Conservation (phyloP, 2,329 filamentous ascomycete genomes). For the Trichoderma sp. region DNA sequence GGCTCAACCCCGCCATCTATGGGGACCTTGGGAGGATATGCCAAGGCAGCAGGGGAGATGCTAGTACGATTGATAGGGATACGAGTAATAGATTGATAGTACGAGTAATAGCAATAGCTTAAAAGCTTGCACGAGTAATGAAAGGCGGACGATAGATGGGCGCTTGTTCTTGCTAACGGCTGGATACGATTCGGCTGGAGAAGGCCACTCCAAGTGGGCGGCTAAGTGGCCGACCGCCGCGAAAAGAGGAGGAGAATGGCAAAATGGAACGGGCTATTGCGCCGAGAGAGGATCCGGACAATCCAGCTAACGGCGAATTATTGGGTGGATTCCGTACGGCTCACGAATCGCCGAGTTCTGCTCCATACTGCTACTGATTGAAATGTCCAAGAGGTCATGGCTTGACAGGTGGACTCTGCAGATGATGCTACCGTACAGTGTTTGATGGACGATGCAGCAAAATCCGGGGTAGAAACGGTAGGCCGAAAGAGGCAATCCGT, state of each 20-base stretch:
- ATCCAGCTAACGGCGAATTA: slow-evolving; percentile 7
- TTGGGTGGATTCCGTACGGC: background rate
- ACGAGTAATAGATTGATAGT: background rate
- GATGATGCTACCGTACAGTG: slow-evolving; percentile 7
- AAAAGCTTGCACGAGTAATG: background rate
- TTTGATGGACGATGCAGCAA: background rate
- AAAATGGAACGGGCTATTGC: slow-evolving; percentile 7
- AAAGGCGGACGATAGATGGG: background rate
- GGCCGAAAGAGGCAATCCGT: background rate
- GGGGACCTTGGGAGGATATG: background rate
- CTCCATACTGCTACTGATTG: background rate
- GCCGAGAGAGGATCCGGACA: slow-evolving; percentile 20
- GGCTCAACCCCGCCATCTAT: slow-evolving; percentile 11
- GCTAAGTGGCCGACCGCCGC: background rate
- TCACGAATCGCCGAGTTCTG: slow-evolving; percentile 2
- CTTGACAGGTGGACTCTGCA: background rate
- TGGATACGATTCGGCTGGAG: background rate
- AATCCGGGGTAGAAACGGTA: slow-evolving; percentile 1
- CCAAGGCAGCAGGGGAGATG: background rate
- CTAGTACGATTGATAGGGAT: background rate
- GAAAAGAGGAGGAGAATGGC: background rate
- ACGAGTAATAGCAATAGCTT: background rate
- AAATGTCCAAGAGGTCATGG: background rate
- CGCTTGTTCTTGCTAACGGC: background rate
- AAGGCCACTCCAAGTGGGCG: background rate